Base-by-base conservation (phyloP, 208 protist species). In the Acanthamoeba quina region DNA sequence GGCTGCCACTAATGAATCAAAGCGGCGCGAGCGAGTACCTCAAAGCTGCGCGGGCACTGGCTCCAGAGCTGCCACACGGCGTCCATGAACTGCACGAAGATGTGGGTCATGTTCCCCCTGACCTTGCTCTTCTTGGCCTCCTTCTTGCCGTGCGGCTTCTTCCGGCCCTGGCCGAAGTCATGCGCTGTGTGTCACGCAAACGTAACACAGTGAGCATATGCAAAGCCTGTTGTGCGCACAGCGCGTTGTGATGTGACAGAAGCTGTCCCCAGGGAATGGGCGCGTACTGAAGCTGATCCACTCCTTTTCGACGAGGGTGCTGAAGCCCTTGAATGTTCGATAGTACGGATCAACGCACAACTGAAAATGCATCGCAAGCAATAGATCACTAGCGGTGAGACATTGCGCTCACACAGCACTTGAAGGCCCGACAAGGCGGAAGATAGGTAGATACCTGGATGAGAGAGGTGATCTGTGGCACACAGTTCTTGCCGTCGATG, bases 51-150 rank as follows among this genome's bases (percentile, higher is more conserved):
- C 44, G 88, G 88, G 70, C 24, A 92, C 21, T 80, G 58, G 47
- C 52, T 78, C 58, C 41, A 78, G 37, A 92, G 64, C 88, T 92
- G 88, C 88, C 88, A 92, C 34, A 92, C 88, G 26, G 62, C 56
- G 88, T 92, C 88, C 58, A 92, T 76, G 52, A 92, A 92, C 52
- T 92, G 88, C 10, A 92, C 58, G 37, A 92, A 92, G 44, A 76
- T 92, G 66, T 70, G 44, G 5, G 62, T 17, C 58, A 92, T 80
- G 56, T 78, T 76, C 56, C 41, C 72, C 72, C 52, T 80, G 72
- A 15, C 21, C 72, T 80, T 80, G 41, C 41, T 80, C 72, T 80
- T 80, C 72, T 49, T 44, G 24, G 37, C 19, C 19, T 80, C 72
- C 72, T 80, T 80, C 31, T 90, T 90, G n/a, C 44, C 88, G 24